Percentiles rank a stretch among this genome's conserved stretches.
Evolutionary conservation across 2,329 filamentous ascomycete genomes (phyloP).

Genomic region (Juglanconis juglandina): DNA sequence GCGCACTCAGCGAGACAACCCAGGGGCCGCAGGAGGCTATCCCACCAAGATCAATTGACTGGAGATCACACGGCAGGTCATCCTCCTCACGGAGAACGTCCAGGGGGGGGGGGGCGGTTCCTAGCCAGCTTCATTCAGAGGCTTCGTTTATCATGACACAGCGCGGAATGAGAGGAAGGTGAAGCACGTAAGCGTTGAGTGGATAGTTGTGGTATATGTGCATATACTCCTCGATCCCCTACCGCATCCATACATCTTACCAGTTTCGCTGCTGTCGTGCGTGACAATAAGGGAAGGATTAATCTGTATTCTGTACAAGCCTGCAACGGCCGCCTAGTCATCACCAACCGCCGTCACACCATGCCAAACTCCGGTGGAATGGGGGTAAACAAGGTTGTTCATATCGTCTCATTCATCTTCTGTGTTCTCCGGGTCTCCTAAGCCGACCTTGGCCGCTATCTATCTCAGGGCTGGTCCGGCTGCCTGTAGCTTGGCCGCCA

Average conservation of each 20-base stretch:
- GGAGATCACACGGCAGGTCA: no score
- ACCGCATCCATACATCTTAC: not conserved
- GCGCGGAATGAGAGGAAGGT: no score
- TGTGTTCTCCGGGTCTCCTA: not conserved
- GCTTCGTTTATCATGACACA: no score
- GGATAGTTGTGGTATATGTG: not conserved
- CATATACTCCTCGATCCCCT: not conserved
- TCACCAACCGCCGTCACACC: not conserved
- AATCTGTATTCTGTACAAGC: not conserved
- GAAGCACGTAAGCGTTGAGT: not conserved
- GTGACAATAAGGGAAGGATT: not conserved
- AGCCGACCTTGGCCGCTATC: not conserved
- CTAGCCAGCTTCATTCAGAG: no score
- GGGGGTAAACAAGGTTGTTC: not conserved
- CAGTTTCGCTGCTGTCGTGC: not conserved
- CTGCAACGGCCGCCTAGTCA: not conserved
- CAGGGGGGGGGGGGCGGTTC: no score
- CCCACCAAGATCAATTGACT: no score
- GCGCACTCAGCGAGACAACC: no score
- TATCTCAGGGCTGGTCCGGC: conserved; percentile 31
- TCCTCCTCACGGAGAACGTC: no score
- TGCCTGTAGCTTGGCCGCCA: conserved; percentile 67
- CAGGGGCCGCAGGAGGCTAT: no score
- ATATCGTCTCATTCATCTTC: not conserved
- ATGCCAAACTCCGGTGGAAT: not conserved